A percentile compares a stretch with the other conserved stretches of the same genome.
Evolutionary conservation across 768 basidiomycete species (phyloP).

Genomic region (Pholiota microspora): DNA sequence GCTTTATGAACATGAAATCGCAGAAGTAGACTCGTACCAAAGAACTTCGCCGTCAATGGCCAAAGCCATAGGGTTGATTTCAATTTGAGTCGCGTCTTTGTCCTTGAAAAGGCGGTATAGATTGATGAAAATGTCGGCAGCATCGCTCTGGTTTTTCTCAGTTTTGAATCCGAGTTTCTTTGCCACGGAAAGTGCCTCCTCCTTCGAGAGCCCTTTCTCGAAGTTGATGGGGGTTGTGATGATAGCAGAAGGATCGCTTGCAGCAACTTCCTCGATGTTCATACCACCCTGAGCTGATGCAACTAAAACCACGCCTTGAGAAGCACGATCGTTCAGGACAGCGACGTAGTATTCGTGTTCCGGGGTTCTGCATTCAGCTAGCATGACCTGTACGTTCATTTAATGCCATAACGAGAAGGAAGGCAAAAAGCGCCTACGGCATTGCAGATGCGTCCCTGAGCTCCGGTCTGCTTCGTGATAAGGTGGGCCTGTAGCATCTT

Average conservation of each 20-base stretch:
- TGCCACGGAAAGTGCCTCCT: constrained; percentile 76
- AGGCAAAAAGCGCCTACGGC: constrained; percentile 54
- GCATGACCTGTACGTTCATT: constrained; percentile 72
- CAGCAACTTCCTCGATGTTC: constrained; percentile 99
- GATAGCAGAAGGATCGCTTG: constrained; percentile 91
- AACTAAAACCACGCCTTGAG: constrained; percentile 89
- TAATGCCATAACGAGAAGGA: not conserved
- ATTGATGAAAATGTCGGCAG: constrained; percentile 91
- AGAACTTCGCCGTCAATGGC: constrained; percentile 89
- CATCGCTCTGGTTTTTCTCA: constrained; percentile 70
- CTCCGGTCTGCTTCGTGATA: constrained; percentile 99
- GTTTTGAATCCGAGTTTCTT: constrained; percentile 86
- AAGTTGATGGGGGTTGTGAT: constrained; percentile 93
- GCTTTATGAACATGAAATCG: constrained; percentile 2
- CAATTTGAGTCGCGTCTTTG: constrained; percentile 98
- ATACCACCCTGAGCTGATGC: constrained; percentile 95
- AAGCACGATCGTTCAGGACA: constrained; percentile 89
- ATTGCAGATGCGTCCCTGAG: constrained; percentile 89
- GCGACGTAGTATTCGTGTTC: constrained; percentile 98
- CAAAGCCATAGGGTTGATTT: constrained; percentile 98
- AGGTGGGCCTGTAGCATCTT: constrained; percentile 96
- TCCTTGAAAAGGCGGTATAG: constrained; percentile 98
- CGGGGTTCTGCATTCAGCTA: constrained; percentile 91
- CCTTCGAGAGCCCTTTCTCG: constrained; percentile 72
- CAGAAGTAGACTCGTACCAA: constrained; percentile 54